Evolutionary conservation across 805 yeast genomes (phyloP).

Genomic region (Clavispora vitiphila): DNA sequence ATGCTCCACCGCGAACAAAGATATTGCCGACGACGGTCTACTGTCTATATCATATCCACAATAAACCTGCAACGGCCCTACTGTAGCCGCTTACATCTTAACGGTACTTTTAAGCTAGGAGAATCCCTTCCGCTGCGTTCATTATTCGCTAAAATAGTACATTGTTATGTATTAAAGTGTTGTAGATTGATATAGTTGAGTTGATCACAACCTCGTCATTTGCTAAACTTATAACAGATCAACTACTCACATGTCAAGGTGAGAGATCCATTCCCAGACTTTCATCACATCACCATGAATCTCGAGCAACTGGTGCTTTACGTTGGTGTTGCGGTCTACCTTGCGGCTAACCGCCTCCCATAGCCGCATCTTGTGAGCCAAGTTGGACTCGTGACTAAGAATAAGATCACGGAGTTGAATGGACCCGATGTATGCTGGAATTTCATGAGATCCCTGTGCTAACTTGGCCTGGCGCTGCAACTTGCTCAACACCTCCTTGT

Average conservation of each 20-base stretch:
- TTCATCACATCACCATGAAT: constrained; percentile 82
- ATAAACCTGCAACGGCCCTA: too few species aligned
- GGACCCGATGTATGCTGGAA: constrained; percentile 52
- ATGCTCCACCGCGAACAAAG: too few species aligned
- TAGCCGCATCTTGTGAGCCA: constrained; percentile 31
- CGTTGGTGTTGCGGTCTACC: constrained; percentile 64
- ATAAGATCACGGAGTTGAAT: constrained; percentile 70
- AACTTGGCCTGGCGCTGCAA: constrained; percentile 43
- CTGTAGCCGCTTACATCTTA: too few species aligned
- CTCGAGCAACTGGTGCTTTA: constrained; percentile 60
- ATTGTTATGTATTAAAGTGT: too few species aligned
- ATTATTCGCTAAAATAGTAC: too few species aligned
- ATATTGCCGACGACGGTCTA: too few species aligned
- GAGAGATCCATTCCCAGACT: constrained; percentile 77
- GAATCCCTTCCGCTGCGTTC: too few species aligned
- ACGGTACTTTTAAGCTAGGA: too few species aligned
- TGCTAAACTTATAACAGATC: too few species aligned
- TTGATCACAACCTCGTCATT: too few species aligned
- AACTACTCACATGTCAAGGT: background rate
- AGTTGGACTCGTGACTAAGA: constrained; percentile 37
- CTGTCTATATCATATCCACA: too few species aligned
- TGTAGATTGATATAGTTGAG: too few species aligned
- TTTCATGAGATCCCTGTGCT: constrained; percentile 23
- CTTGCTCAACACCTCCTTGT: constrained; percentile 44
- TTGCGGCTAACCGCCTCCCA: constrained; percentile 56